These are phyloP conservation scores for Acanthamoeba rhysodes DNA, from an alignment of 208 protist species.

Conservation along the genomic window DNA sequence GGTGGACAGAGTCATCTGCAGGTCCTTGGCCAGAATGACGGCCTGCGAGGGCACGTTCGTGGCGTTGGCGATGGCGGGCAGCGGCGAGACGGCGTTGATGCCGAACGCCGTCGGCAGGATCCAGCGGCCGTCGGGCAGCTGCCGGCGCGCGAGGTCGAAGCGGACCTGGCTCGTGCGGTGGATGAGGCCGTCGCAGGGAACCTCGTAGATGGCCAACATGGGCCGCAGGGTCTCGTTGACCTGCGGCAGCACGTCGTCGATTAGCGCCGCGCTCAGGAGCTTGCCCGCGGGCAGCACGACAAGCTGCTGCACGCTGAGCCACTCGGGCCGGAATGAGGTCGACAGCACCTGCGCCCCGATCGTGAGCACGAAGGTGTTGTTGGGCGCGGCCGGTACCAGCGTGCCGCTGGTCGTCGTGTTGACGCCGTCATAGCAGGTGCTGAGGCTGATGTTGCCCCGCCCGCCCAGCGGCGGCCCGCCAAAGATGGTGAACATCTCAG, in stretches of 20 bases:
- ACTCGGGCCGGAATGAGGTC: not conserved
- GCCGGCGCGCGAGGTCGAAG: conserved; percentile 7
- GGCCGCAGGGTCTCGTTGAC: not conserved
- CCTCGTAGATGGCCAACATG: conserved; percentile 10
- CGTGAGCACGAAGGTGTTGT: conserved; percentile 52
- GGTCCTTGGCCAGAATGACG: not conserved
- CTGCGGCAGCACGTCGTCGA: conserved; percentile 21
- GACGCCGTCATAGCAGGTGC: not conserved
- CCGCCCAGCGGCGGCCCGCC: conserved; percentile 39
- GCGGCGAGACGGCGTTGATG: not conserved
- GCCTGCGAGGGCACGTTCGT: not conserved
- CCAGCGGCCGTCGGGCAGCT: conserved; percentile 31
- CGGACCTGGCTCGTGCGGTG: not conserved
- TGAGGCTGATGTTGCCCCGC: conserved; percentile 61
- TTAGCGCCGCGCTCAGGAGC: conserved; percentile 42
- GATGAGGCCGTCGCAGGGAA: conserved; percentile 24
- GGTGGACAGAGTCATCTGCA: conserved; percentile 3
- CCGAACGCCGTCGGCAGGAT: conserved; percentile 1
- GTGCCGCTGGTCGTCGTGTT: conserved; percentile 19
- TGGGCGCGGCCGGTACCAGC: conserved; percentile 25
- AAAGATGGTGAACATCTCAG: conserved; percentile 40
- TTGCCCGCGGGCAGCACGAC: conserved; percentile 42
- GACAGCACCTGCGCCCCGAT: conserved; percentile 49
- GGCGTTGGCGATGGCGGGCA: conserved; percentile 55
- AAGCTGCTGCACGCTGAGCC: not conserved